These are phyloP conservation scores for Alopecurus myosuroides DNA, from an alignment of 176 grass and related monocot genomes.

Conservation along the genomic window DNA sequence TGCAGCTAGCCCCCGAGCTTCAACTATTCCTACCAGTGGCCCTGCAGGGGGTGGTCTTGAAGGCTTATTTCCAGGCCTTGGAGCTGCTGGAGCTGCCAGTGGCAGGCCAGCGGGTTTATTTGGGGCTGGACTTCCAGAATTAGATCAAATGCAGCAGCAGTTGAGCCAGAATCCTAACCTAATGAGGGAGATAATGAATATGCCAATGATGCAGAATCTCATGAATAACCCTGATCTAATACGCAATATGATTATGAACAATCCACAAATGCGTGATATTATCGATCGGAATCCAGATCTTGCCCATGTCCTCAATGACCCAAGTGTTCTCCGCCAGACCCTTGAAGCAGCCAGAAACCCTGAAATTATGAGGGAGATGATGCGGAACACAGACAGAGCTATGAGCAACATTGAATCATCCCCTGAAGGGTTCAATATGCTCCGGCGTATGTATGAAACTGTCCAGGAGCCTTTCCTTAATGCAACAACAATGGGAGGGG, in stretches of 20 bases:
- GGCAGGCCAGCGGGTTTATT: conserved; percentile 39
- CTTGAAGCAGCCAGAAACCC: conserved; percentile 94
- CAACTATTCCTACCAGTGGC: conserved; percentile 44
- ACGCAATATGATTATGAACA: conserved; percentile 96
- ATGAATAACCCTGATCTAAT: conserved; percentile 96
- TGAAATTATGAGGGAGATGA: conserved; percentile 99
- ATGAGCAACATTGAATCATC: conserved; percentile 99
- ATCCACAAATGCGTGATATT: conserved; percentile 94
- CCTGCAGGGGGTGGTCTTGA: conserved; percentile 43
- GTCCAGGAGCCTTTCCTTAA: conserved; percentile 97
- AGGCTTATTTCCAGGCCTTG: conserved; percentile 56
- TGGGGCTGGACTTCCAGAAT: conserved; percentile 60
- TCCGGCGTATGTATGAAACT: conserved; percentile 98
- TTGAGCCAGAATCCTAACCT: conserved; percentile 95
- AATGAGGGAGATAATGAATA: conserved; percentile 98
- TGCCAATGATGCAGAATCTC: conserved; percentile 83
- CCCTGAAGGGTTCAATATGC: conserved; percentile 99
- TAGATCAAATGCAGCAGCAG: conserved; percentile 90
- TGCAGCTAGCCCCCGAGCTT: conserved; percentile 41
- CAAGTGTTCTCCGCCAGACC: conserved; percentile 84
- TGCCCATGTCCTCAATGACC: conserved; percentile 97
- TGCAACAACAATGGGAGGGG: conserved; percentile 78
- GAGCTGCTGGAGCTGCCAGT: conserved; percentile 46
- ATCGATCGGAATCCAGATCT: conserved; percentile 96
- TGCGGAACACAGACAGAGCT: conserved; percentile 96